These are phyloP conservation scores for Talaromyces atroroseus DNA, from an alignment of 2,329 filamentous ascomycete species.

Conservation along the genomic window DNA sequence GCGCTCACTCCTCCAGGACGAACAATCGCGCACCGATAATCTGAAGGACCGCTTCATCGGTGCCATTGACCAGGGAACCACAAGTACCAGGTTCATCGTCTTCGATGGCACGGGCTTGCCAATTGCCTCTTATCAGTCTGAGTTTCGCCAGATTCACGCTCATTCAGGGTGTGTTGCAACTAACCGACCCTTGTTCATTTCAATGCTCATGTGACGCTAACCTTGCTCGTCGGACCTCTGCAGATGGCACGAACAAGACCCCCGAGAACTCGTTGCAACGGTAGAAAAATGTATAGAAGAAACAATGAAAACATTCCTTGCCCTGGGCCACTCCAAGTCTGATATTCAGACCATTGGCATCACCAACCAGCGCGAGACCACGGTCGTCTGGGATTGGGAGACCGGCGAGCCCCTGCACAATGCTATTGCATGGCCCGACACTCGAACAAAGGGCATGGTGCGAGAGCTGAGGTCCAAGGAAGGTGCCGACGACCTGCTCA, in stretches of 20 bases:
- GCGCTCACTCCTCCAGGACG: conserved; percentile 31
- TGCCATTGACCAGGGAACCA: conserved; percentile 87
- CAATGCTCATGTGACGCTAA: not conserved
- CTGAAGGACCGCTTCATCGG: conserved; percentile 60
- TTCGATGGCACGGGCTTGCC: conserved; percentile 75
- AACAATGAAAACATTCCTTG: conserved; percentile 64
- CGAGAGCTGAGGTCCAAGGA: conserved; percentile 66
- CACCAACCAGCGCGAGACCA: conserved; percentile 87
- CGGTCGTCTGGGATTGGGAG: conserved; percentile 73
- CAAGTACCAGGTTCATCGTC: conserved; percentile 82
- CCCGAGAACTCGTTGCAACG: conserved; percentile 66
- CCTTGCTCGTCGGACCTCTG: not conserved
- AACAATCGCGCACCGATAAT: conserved; percentile 25
- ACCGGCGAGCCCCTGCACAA: conserved; percentile 78
- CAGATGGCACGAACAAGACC: conserved; percentile 88
- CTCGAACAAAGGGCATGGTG: conserved; percentile 68
- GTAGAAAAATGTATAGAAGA: conserved; percentile 75
- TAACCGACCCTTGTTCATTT: not conserved
- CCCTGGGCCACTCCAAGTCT: conserved; percentile 60
- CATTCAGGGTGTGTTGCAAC: conserved; percentile 65
- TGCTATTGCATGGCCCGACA: conserved; percentile 88
- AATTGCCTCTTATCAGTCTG: conserved; percentile 76
- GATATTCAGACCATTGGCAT: conserved; percentile 75
- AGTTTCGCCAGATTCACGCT: conserved; percentile 79
- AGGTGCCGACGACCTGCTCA: conserved; percentile 62